A percentile compares a stretch with the other conserved stretches of the same genome.
Evolutionary conservation across 2,329 filamentous ascomycete species (phyloP).

Genomic region (Sarocladium kiliense): DNA sequence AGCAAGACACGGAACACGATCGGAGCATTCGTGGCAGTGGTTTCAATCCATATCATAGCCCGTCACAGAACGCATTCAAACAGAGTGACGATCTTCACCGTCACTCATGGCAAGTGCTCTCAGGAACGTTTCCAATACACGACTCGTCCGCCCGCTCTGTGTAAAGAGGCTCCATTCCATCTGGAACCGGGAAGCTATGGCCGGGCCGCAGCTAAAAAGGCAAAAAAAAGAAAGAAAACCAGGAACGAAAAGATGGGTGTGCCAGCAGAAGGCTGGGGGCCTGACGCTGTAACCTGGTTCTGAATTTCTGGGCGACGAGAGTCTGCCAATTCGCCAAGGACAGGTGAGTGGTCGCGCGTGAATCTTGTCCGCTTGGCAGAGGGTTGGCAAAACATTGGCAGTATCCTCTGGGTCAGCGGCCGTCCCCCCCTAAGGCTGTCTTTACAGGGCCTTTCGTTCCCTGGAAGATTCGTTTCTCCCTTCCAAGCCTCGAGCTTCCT

Average conservation of each 20-base stretch:
- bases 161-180: not conserved
- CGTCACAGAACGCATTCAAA: not conserved
- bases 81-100: not conserved
- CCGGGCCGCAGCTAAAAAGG: not conserved
- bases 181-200: not conserved
- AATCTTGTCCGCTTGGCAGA: not conserved
- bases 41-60: not conserved
- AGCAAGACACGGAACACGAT: not conserved
- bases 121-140: not conserved
- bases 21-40: not conserved
- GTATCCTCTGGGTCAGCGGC: not conserved
- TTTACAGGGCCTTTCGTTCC: not conserved
- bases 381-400: constrained; percentile 9
- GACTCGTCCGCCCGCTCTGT: no score
- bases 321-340: not conserved
- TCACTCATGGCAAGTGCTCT: not conserved
- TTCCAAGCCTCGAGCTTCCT: not conserved
- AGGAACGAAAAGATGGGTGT: not conserved
- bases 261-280: no score
- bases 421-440: not conserved
- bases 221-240: not conserved
- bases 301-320: not conserved
- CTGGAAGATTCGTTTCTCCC: not conserved
- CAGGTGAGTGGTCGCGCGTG: not conserved
- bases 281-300: no score